These are phyloP conservation scores for Aspergillus novoparasiticus DNA, from an alignment of 2,329 filamentous ascomycete genomes.

Conservation along the genomic window DNA sequence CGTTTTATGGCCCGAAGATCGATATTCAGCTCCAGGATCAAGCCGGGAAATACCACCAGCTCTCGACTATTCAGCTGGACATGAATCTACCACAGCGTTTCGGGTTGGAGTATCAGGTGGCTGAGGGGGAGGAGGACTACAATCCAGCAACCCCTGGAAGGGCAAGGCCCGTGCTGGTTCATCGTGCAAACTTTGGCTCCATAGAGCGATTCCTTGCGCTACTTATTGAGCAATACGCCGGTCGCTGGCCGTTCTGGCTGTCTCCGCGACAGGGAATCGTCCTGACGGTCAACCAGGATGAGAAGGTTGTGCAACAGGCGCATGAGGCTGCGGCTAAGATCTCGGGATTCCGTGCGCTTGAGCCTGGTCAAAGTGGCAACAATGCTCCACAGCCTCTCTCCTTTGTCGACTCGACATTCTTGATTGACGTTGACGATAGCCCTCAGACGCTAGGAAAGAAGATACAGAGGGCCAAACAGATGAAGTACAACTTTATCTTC, in stretches of 20 bases:
- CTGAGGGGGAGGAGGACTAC: conserved; percentile 45
- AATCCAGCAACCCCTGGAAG: conserved; percentile 53
- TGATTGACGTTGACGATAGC: conserved; percentile 71
- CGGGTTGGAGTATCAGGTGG: conserved; percentile 69
- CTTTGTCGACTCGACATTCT: conserved; percentile 61
- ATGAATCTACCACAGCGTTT: conserved; percentile 87
- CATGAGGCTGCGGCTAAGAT: conserved; percentile 56
- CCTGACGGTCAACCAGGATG: conserved; percentile 67
- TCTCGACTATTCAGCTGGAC: conserved; percentile 85
- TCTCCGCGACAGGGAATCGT: conserved; percentile 77
- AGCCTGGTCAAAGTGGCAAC: conserved; percentile 24
- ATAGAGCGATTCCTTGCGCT: conserved; percentile 84
- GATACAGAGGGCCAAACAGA: conserved; percentile 68
- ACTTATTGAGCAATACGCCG: conserved; percentile 79
- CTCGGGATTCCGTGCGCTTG: conserved; percentile 40
- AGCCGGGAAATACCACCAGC: conserved; percentile 83
- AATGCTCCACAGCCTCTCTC: conserved; percentile 42
- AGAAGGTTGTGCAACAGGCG: conserved; percentile 47
- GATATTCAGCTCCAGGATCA: conserved; percentile 81
- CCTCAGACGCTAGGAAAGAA: conserved; percentile 67
- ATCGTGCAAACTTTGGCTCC: conserved; percentile 81
- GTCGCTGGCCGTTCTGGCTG: conserved; percentile 85
- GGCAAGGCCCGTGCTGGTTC: conserved; percentile 76
- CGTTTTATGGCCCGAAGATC: conserved; percentile 91
- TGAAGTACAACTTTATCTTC: conserved; percentile 73